Evolutionary conservation across 805 yeast species (phyloP), one percentile per base, ranked within the genome.

Genomic region (Candida endomychidarum): DNA sequence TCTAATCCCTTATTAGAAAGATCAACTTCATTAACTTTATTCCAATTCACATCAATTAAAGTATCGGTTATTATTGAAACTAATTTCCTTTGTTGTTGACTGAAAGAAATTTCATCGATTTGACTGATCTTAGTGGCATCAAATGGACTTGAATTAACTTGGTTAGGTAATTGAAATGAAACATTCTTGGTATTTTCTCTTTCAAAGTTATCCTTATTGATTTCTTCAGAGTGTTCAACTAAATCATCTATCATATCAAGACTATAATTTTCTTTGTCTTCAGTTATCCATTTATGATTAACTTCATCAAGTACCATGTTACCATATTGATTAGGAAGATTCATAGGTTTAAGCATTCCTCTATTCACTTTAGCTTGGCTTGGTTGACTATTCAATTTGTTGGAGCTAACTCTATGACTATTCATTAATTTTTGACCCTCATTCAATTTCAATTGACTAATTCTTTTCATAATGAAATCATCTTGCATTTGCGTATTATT

Each of bases 11-110:
- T 52, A 10, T 53, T 61, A 2, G 60, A 45, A 14, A 77, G 49
- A 24, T 58, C 56, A n/a, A 77, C 58, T 15, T 60, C 61, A 8
- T 43, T 51, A 2, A 77, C 54, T 10, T 48, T 47, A 23, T 64
- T 61, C 83, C 82, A 77, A 3, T 40, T 35, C 23, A 24, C 11
- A 12, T 35, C 44, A 1, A 75, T 63, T 35, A 72, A 57, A 2
- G 56, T 49, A 25, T 70, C 72, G 1, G 76, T 74, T 19, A 77
- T 65, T 2, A 72, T 63, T 5, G 75, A 58, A 3, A 75, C 75
- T 26, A 77, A 51, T 10, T 58, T 57, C 35, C 56, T 63, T 41
- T 68, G 68, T 0, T 76, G 64, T 46, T 74, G 73, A 2, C 78
- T 62, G 48, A 77, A 77, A 3, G 81, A 71, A 3, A 73, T 38